Conservation (phyloP, 345 rosid species). For the Jatropha curcas region DNA sequence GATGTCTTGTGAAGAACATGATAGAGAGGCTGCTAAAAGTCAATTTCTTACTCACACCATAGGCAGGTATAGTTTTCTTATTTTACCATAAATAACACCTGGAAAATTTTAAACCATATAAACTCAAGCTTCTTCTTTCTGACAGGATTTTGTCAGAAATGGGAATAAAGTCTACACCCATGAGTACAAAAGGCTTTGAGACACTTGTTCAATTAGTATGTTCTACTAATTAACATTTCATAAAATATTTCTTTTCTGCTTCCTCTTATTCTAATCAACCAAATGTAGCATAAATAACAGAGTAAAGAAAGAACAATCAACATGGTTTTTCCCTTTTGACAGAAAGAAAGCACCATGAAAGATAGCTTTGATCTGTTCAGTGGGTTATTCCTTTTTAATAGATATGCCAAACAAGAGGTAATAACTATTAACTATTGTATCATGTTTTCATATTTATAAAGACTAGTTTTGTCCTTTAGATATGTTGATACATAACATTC, state of each 20-base stretch:
- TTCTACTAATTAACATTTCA: not conserved
- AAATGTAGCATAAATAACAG: not conserved
- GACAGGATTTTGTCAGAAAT: constrained; percentile 43
- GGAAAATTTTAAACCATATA: too few species aligned
- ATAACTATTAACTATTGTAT: too few species aligned
- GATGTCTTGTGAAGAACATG: constrained; percentile 31
- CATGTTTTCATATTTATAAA: not conserved
- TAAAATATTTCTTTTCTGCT: not conserved
- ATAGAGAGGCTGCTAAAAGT: constrained; percentile 13
- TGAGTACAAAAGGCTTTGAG: constrained; percentile 48
- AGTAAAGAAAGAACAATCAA: not conserved
- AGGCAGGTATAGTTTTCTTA: constrained; percentile 15
- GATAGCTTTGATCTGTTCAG: constrained; percentile 51
- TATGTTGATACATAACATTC: not conserved
- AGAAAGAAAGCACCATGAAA: constrained; percentile 38
- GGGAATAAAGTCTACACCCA: constrained; percentile 42
- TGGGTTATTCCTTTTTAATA: constrained; percentile 48
- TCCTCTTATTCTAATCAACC: not conserved
- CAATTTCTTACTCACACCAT: constrained; percentile 26
- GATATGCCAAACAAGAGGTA: constrained; percentile 59
- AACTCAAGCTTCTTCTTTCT: not conserved
- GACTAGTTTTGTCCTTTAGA: not conserved
- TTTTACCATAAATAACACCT: not conserved
- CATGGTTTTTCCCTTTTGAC: constrained; percentile 16
- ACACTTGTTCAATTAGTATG: constrained; percentile 40